Conservation (phyloP, 139 green algal genomes). For the Picochlorum sp. region DNA sequence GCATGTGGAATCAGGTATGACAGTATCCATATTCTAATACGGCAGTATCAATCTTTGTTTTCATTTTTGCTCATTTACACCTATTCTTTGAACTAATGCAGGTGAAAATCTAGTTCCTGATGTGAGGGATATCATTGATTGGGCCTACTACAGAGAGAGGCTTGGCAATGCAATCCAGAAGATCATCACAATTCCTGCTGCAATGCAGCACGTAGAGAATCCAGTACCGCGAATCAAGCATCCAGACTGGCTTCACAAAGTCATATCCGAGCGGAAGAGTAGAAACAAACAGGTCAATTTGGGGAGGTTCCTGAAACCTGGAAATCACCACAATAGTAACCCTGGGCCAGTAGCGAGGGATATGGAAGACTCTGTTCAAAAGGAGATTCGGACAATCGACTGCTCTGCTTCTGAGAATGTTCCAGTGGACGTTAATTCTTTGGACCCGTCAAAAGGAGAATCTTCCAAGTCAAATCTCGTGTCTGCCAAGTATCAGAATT, state of each 20-base stretch:
- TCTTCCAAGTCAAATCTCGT: not conserved
- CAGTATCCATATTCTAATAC: conserved; percentile 5
- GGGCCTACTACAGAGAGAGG: conserved; percentile 93
- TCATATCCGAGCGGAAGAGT: conserved; percentile 56
- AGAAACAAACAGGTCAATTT: conserved; percentile 67
- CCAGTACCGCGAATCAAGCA: conserved; percentile 75
- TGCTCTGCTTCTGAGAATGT: conserved; percentile 6
- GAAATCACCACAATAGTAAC: no score
- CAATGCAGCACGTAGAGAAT: conserved; percentile 83
- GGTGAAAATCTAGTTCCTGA: conserved; percentile 43
- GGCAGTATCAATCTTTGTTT: not conserved
- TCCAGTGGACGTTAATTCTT: conserved; percentile 4
- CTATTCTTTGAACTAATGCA: not conserved
- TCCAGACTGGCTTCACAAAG: conserved; percentile 92
- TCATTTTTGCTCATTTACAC: not conserved
- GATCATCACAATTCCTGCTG: conserved; percentile 98
- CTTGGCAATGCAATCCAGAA: conserved; percentile 91
- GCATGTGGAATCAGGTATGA: conserved; percentile 12
- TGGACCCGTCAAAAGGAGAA: not conserved
- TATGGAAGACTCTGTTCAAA: conserved; percentile 25
- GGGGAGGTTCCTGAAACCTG: conserved; percentile 34
- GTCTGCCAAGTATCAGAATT: not conserved
- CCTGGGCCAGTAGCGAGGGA: conserved; percentile 5
- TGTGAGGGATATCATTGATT: conserved; percentile 88
- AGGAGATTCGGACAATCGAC: not conserved